Conservation (phyloP, 306 rosid species). For the Prunus fruticosa region DNA sequence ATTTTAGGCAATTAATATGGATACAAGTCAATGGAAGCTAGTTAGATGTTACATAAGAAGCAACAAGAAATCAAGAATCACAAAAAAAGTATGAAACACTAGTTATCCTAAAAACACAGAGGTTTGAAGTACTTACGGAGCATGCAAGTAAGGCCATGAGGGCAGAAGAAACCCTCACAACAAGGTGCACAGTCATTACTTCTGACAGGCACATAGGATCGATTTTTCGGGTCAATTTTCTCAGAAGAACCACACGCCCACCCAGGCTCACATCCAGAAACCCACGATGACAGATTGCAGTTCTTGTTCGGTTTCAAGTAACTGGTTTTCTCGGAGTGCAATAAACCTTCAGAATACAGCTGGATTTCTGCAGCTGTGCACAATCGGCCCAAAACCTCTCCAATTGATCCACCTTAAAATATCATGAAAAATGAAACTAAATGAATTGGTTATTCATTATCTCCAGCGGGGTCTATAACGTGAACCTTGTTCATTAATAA, state of each 20-base stretch:
- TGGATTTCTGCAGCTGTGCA: constrained; percentile 73
- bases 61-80: background rate
- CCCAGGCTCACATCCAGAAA: constrained; percentile 94
- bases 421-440: background rate
- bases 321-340: constrained; percentile 16
- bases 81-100: background rate
- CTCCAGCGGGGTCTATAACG: background rate
- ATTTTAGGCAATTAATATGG: background rate
- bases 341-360: constrained; percentile 52
- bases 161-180: constrained; percentile 99
- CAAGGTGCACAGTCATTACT: constrained; percentile 57
- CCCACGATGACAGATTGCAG: constrained; percentile 73
- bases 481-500: background rate
- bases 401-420: constrained; percentile 32
- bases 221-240: constrained; percentile 56
- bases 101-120: background rate
- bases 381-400: constrained; percentile 53
- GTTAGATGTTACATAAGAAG: background rate
- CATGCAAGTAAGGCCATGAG: constrained; percentile 93
- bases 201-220: constrained; percentile 60
- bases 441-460: background rate
- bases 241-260: constrained; percentile 69
- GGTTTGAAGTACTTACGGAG: constrained; percentile 60
- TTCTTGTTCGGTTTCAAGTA: constrained; percentile 77
- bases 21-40: background rate